Evolutionary conservation across 768 basidiomycete genomes (phyloP), one percentile per base, ranked within the genome.

Genomic region (Calvatia gigantea): DNA sequence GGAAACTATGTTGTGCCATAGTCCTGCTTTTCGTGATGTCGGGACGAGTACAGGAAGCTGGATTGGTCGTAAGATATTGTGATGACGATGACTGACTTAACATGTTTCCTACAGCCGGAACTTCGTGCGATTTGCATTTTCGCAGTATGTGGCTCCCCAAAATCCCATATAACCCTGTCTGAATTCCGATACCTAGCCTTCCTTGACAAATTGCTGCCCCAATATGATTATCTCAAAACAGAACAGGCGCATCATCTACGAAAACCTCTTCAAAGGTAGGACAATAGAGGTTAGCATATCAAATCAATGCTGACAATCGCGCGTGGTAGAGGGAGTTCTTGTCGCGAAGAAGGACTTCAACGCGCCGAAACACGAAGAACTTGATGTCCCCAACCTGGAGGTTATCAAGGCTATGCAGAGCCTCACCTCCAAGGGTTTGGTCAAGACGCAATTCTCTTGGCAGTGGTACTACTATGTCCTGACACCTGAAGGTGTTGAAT

Each of bases 301-400:
- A 6, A 12, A 9, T 7, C 41, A 7, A 42, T 29, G 6, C 35
- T 23, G 39, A 43, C 41, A 43, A 15, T 57, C 0, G 27, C 27
- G n/a, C n/a, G 15, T 46, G 31, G 23, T 67, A 94, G 95, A 99
- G 89, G 96, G 96, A 68, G 96, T 98, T 59, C 79, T 98, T 65
- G 97, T 98, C 73, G 97, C 97, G 67, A 95, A 97, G 82, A 99
- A 99, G 80, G 95, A 99, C 76, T 98, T 81, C 81, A 98, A 98
- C 71, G 91, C 91, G 49, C 90, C 94, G 49, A 94, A 95, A 73
- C 97, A 99, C 70, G 93, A 95, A 70, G 94, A 98, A 57, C 79
- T 86, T 58, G 83, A 85, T 48, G 83, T 85, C 45, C 83, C 84
- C 51, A 86, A 86, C 64, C 81, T 86, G 51, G 74, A 86, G 61